Percentiles rank a stretch among this genome's conserved stretches.
phyloP scores from a whole-genome alignment of 2,329 filamentous ascomycete genomes.

The Ophiosphaerella herpotricha region DNA sequence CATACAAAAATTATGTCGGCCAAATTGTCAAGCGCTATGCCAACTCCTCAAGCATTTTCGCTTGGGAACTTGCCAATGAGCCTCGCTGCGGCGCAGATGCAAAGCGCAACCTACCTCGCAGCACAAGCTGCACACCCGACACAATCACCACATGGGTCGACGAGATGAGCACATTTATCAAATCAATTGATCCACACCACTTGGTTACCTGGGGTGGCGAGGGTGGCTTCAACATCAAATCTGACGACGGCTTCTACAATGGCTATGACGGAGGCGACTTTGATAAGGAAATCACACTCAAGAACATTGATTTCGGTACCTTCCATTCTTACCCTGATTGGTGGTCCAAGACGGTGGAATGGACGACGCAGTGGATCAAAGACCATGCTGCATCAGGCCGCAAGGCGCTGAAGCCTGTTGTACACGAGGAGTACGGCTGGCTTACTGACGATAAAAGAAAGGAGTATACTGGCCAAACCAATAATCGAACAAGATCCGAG shows the following conservation, averaged over 20 bases:
- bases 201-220: constrained; percentile 61
- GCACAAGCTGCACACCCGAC: constrained; percentile 41
- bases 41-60: constrained; percentile 55
- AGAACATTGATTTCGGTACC: constrained; percentile 59
- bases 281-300: constrained; percentile 54
- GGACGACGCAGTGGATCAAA: constrained; percentile 60
- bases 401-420: constrained; percentile 56
- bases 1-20: constrained; percentile 56
- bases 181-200: constrained; percentile 57
- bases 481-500: constrained; percentile 52
- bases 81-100: constrained; percentile 35
- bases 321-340: constrained; percentile 63
- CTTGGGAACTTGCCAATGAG: constrained; percentile 62
- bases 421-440: constrained; percentile 62
- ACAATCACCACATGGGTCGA: constrained; percentile 56
- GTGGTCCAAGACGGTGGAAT: constrained; percentile 59
- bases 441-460: constrained; percentile 55
- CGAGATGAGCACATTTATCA: constrained; percentile 61
- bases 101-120: constrained; percentile 35
- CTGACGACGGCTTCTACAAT: constrained; percentile 45
- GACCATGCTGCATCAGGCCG: constrained; percentile 56
- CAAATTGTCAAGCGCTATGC: constrained; percentile 57
- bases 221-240: constrained; percentile 41
- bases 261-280: constrained; percentile 59
- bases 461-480: constrained; percentile 52